Percentiles rank a stretch among this genome's conserved stretches.
phyloP scores from a whole-genome alignment of 2,329 filamentous ascomycete species.

The Ophiostoma tasmaniense region DNA sequence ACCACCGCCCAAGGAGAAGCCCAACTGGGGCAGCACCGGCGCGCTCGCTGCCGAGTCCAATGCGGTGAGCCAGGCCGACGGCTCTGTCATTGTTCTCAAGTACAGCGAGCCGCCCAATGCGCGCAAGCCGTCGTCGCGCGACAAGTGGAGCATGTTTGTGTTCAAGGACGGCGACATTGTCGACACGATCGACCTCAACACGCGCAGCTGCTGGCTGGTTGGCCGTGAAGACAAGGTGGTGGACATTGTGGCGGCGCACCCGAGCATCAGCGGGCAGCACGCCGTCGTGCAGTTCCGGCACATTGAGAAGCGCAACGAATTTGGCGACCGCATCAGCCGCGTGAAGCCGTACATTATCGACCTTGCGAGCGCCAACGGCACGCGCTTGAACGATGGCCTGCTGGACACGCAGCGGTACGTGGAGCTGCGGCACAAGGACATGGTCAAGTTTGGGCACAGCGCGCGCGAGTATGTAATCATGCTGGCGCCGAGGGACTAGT shows the following conservation, averaged over 20 bases:
- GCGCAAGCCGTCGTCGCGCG: constrained; percentile 69
- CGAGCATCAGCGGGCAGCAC: constrained; percentile 91
- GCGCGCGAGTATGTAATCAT: constrained; percentile 94
- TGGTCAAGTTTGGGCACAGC: constrained; percentile 80
- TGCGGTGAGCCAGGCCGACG: constrained; percentile 58
- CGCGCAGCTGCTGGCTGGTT: constrained; percentile 81
- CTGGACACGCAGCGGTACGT: constrained; percentile 71
- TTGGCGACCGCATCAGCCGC: constrained; percentile 69
- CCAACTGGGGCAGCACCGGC: constrained; percentile 76
- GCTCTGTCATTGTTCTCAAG: constrained; percentile 73
- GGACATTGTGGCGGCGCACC: constrained; percentile 78
- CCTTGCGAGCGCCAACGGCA: constrained; percentile 88
- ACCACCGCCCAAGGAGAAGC: constrained; percentile 65
- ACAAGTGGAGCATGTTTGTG: constrained; percentile 82
- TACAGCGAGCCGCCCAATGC: constrained; percentile 94
- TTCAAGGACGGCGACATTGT: constrained; percentile 79
- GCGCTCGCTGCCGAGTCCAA: constrained; percentile 84
- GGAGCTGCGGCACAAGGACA: constrained; percentile 80
- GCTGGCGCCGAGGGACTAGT: constrained; percentile 46
- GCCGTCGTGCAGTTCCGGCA: constrained; percentile 90
- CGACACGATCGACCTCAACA: constrained; percentile 69
- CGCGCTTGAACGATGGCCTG: constrained; percentile 65
- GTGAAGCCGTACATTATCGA: constrained; percentile 89
- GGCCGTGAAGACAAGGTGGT: constrained; percentile 74
- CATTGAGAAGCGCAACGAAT: constrained; percentile 75